Conservation (phyloP, 2,329 filamentous ascomycete genomes). For the Aspergillus sp. region DNA sequence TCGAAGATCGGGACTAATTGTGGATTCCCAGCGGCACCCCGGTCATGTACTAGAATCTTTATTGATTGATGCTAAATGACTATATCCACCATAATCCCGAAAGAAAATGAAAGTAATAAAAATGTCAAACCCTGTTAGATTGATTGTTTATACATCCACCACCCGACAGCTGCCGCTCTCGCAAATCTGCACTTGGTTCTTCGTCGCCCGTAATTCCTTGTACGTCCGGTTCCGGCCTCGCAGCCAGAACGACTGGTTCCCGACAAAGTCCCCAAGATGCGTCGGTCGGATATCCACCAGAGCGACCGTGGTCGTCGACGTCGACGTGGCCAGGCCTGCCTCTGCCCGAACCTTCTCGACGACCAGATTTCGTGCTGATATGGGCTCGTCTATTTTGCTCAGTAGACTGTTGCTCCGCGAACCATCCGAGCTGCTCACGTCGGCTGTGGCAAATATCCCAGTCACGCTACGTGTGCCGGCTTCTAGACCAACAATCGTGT, state of each 20-base stretch:
- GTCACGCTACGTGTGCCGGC: slow-evolving; percentile 63
- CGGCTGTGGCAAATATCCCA: slow-evolving; percentile 44
- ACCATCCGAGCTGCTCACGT: slow-evolving; percentile 8
- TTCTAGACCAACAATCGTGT: slow-evolving; percentile 67
- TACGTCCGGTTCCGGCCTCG: slow-evolving; percentile 31
- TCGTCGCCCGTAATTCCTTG: slow-evolving; percentile 31
- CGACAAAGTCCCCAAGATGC: slow-evolving; percentile 27
- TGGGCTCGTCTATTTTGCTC: slow-evolving; percentile 15
- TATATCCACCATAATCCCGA: neutral
- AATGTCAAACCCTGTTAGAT: neutral
- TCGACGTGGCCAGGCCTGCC: slow-evolving; percentile 26
- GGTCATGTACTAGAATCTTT: too few species aligned
- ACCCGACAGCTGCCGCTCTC: slow-evolving; percentile 31
- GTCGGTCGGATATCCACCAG: slow-evolving; percentile 33
- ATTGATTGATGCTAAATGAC: neutral
- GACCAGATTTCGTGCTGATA: slow-evolving; percentile 23
- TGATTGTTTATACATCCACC: slow-evolving; percentile 25
- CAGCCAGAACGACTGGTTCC: slow-evolving; percentile 34
- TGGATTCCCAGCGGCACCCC: too few species aligned
- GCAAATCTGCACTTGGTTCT: slow-evolving; percentile 36
- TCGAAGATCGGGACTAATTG: too few species aligned
- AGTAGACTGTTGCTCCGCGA: slow-evolving; percentile 11
- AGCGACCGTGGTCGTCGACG: slow-evolving; percentile 27
- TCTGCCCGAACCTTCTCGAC: slow-evolving; percentile 29
- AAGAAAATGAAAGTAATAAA: neutral